Percentiles rank a stretch among this genome's conserved stretches.
Evolutionary conservation across 495 filamentous ascomycete species (phyloP).

Genomic region (Aspergillus diversus): DNA sequence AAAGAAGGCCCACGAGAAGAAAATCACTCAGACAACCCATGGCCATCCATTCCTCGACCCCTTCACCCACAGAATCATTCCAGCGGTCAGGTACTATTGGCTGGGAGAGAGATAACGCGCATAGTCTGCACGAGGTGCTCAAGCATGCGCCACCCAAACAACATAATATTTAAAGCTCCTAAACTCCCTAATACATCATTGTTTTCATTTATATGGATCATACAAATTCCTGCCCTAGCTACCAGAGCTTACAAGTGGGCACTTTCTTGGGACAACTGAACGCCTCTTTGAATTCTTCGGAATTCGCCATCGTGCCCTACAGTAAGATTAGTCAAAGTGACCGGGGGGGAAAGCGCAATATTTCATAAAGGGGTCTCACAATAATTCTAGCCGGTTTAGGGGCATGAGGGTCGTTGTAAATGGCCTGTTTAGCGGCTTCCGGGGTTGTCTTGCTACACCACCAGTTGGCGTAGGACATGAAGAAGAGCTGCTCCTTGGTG

Average conservation of each 20-base stretch:
- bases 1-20: too few species aligned
- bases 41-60: too few species aligned
- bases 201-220: background rate
- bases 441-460: constrained; percentile 70
- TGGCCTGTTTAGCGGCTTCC: constrained; percentile 56
- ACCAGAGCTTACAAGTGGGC: constrained; percentile 75
- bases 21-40: too few species aligned
- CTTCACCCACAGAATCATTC: too few species aligned
- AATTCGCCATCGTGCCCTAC: constrained; percentile 67
- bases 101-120: too few species aligned
- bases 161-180: background rate
- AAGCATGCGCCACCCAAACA: too few species aligned
- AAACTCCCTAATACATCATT: background rate
- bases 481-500: constrained; percentile 74
- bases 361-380: constrained; percentile 35
- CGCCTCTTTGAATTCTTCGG: constrained; percentile 66
- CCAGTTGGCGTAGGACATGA: constrained; percentile 65
- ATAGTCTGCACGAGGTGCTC: too few species aligned
- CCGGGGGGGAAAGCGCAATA: background rate
- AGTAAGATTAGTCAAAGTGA: constrained; percentile 20
- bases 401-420: constrained; percentile 68
- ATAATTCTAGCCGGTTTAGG: constrained; percentile 64
- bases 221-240: constrained; percentile 5
- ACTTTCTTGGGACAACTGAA: constrained; percentile 67
- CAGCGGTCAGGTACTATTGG: too few species aligned